These are phyloP conservation scores for Colletotrichum horii DNA, from an alignment of 2,329 filamentous ascomycete genomes.

Conservation along the genomic window DNA sequence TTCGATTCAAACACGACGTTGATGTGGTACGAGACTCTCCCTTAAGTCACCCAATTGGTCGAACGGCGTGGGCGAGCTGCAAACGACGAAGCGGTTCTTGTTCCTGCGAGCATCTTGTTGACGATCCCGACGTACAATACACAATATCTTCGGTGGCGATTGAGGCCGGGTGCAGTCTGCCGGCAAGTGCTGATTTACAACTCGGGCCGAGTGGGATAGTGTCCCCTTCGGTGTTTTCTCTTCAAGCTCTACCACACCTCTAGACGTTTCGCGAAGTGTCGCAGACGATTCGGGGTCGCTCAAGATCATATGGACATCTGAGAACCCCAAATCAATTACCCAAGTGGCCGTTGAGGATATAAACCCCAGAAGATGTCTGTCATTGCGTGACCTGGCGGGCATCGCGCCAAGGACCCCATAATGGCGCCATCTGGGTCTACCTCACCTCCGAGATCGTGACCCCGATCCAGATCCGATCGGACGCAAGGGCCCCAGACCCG, in stretches of 20 bases:
- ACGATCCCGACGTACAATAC: background rate
- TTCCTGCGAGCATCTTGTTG: background rate
- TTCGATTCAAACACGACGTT: background rate
- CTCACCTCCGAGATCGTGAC: background rate
- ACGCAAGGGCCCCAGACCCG: background rate
- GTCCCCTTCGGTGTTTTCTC: background rate
- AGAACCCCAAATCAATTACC: background rate
- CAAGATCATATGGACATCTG: background rate
- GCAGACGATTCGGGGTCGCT: background rate
- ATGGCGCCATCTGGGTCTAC: constrained; percentile 14
- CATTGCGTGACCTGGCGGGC: background rate
- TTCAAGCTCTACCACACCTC: background rate
- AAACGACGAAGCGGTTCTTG: background rate
- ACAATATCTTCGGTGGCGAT: background rate
- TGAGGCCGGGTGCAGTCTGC: rapidly evolving
- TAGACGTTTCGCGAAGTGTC: background rate
- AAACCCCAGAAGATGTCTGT: background rate
- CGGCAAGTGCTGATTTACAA: background rate
- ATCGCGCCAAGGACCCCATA: constrained; percentile 8
- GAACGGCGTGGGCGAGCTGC: rapidly evolving
- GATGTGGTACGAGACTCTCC: rapidly evolving
- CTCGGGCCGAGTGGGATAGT: background rate
- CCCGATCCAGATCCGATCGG: constrained; percentile 5
- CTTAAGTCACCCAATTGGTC: background rate
- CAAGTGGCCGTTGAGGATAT: background rate